Evolutionary conservation across 169 alveolate species (phyloP).

Genomic region (Eimeria necatrix): DNA sequence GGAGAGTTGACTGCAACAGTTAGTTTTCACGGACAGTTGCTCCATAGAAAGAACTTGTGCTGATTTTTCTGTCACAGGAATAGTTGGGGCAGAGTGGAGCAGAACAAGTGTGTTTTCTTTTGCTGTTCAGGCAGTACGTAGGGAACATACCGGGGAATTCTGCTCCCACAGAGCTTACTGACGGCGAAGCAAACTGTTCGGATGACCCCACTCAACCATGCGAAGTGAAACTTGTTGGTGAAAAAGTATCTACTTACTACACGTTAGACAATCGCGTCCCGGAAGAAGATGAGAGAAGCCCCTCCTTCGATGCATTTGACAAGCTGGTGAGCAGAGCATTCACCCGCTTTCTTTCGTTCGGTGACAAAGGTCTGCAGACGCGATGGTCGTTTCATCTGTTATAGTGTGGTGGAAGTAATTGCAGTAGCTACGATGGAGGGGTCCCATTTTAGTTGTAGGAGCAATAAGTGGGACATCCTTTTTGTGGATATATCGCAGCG

Average conservation of each 20-base stretch:
- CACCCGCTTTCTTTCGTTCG: not conserved
- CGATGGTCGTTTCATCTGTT: too few species aligned
- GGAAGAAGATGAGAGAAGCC: conserved; percentile 48
- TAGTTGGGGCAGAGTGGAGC: not conserved
- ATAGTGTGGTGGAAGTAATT: too few species aligned
- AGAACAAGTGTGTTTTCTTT: not conserved
- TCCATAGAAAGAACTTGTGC: not conserved
- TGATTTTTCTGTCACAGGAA: not conserved
- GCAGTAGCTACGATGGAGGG: too few species aligned
- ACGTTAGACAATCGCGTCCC: conserved; percentile 53
- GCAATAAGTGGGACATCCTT: not conserved
- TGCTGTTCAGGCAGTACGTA: conserved; percentile 51
- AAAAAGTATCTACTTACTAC: not conserved
- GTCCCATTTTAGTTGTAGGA: too few species aligned
- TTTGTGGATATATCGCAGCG: conserved; percentile 9
- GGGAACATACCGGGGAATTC: conserved; percentile 61
- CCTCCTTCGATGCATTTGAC: conserved; percentile 61
- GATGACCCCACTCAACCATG: not conserved
- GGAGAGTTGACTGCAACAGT: too few species aligned
- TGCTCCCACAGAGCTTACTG: conserved; percentile 37
- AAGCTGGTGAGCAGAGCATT: conserved; percentile 16
- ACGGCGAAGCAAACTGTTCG: conserved; percentile 3
- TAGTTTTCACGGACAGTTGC: too few species aligned
- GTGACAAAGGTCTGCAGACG: not conserved
- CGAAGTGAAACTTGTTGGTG: not conserved